Base-by-base conservation (phyloP, 176 grass and related monocot species). In the Coix lacrymajobi region DNA sequence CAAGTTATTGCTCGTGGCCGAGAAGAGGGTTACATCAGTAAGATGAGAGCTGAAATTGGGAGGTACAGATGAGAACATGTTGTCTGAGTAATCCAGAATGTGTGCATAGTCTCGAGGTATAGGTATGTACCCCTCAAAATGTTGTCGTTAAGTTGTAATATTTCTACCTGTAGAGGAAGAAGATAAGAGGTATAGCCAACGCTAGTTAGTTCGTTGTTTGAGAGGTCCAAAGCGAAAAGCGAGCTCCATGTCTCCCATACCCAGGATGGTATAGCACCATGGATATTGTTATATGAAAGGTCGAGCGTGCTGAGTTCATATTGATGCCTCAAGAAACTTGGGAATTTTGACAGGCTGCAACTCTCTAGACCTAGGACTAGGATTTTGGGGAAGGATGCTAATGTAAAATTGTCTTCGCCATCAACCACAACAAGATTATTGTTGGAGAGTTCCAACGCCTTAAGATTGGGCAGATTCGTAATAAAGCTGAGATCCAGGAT, bases 301-400 rank as follows among this genome's bases (percentile, higher is more conserved):
- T 43, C 41, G 10, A 43, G 9, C 41, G 3, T 2, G 41, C 1
- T 11, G 8, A 43, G 3, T 12, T 43, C 10, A 43, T 43, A 15
- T 31, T 81, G 83, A 20, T 87, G n/a, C 33, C 56, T 82, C 25
- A 89, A 28, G 33, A 87, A 84, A 57, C 22, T 62, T 66, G 90
- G 87, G 60, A 92, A 62, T 51, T 67, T 74, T 11, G 22, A 69
- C 6, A 92, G 44, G 65, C 77, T 73, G 80, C 90, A 92, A 28
- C 69, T 80, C n/a, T 14, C 62, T 38, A 92, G 40, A 31, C 26
- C 46, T 62, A 87, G 56, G 1, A 54, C 24, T 4, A 16, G 45
- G 22, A 76, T 71, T 16, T 81, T 49, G 7, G 82, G 82, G 24
- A 83, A 81, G 4, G 60, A 82, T 51, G n/a, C 0, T 14, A 41